Percentiles rank a stretch among this genome's conserved stretches.
phyloP scores from a whole-genome alignment of 371 early-diverging fungal species.

The Choanephora cucurbitarum region DNA sequence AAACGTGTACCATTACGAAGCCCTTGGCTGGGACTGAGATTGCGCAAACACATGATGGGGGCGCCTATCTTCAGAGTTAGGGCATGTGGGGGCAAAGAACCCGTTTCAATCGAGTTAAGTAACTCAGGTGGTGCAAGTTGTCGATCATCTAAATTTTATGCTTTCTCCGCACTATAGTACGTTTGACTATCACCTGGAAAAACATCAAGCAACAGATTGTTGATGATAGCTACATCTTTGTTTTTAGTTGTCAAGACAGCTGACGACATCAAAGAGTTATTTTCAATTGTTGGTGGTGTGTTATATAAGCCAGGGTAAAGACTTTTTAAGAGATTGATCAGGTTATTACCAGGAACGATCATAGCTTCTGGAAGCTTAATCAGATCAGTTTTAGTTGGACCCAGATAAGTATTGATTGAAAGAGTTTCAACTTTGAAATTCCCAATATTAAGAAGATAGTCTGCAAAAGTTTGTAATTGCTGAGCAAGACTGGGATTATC shows the following conservation, averaged over 20 bases:
- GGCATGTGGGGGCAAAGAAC: not conserved
- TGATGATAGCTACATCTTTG: slow-evolving; percentile 6
- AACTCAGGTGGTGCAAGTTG: not conserved
- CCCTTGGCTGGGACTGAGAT: slow-evolving; percentile 8
- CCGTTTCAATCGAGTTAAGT: slow-evolving; percentile 1
- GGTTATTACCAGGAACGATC: too few relatives aligned
- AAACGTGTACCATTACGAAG: slow-evolving; percentile 35
- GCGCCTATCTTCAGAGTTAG: slow-evolving; percentile 1
- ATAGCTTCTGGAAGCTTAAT: too few relatives aligned
- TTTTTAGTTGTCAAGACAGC: slow-evolving; percentile 5
- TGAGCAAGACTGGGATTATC: slow-evolving; percentile 1
- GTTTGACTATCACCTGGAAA: not conserved
- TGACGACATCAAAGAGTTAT: too few relatives aligned
- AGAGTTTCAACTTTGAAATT: slow-evolving; percentile 1
- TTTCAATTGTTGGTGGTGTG: too few relatives aligned
- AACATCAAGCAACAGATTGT: not conserved
- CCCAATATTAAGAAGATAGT: slow-evolving; percentile 4
- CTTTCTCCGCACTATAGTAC: not conserved
- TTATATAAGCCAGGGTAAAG: too few relatives aligned
- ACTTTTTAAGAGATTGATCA: too few relatives aligned
- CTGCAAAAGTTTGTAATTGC: slow-evolving; percentile 9
- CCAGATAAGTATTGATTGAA: too few relatives aligned
- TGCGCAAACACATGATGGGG: slow-evolving; percentile 2
- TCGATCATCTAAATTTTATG: not conserved
- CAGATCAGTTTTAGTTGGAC: too few relatives aligned